These are phyloP conservation scores for Lolium perenne DNA, from an alignment of 176 grass and related monocot genomes.

Conservation along the genomic window DNA sequence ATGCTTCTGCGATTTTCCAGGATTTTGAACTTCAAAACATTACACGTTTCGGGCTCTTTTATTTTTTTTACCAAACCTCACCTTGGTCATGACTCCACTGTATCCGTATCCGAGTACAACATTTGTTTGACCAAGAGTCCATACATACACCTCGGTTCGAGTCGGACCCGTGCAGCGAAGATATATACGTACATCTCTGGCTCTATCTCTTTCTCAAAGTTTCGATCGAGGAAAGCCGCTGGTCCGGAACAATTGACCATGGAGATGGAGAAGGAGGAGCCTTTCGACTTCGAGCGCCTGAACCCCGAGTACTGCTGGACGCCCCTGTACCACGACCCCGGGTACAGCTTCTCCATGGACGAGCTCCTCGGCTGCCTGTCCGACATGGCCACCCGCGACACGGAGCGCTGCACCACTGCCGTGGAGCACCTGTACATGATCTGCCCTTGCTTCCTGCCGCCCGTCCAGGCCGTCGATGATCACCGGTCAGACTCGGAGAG, in stretches of 20 bases:
- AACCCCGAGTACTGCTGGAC: background rate
- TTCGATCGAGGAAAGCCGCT: background rate
- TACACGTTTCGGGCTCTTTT: background rate
- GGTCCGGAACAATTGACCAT: background rate
- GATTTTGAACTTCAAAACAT: background rate
- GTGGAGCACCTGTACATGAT: background rate
- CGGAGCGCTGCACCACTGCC: background rate
- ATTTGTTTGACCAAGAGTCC: background rate
- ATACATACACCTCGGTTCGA: background rate
- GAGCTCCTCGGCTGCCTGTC: background rate
- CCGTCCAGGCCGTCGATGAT: background rate
- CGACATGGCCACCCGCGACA: background rate
- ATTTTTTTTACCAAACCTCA: background rate
- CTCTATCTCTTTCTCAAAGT: background rate
- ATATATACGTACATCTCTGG: background rate
- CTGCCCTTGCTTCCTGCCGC: background rate
- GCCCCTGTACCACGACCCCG: background rate
- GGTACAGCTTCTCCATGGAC: background rate
- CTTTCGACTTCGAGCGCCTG: background rate
- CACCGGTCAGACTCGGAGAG: background rate
- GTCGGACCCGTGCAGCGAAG: background rate
- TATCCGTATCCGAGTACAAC: background rate
- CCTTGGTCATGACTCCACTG: background rate
- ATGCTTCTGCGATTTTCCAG: background rate
- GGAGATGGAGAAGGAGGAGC: background rate